These are phyloP conservation scores for Talaromyces ruber DNA, from an alignment of 495 filamentous ascomycete genomes.

Conservation along the genomic window DNA sequence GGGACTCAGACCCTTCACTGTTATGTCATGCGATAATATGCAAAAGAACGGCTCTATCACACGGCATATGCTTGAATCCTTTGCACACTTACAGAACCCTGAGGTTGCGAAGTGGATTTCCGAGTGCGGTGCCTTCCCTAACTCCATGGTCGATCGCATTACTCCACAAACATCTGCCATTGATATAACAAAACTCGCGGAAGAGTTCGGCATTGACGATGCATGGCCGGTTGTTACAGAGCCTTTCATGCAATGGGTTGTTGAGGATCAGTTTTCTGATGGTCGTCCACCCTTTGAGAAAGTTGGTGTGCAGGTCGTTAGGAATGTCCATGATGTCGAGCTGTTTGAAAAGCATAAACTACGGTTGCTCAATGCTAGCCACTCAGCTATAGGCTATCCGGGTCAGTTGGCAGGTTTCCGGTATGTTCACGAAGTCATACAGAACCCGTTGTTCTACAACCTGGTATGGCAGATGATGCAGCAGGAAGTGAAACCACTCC, in stretches of 20 bases:
- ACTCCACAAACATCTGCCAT: conserved; percentile 33
- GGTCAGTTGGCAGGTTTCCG: conserved; percentile 37
- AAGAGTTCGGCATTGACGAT: conserved; percentile 32
- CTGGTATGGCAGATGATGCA: conserved; percentile 41
- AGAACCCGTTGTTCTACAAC: conserved; percentile 28
- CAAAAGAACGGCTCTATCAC: conserved; percentile 43
- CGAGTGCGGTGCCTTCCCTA: conserved; percentile 34
- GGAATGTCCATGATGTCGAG: conserved; percentile 35
- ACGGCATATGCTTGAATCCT: conserved; percentile 39
- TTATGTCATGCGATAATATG: conserved; percentile 45
- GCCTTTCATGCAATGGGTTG: conserved; percentile 43
- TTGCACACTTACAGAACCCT: conserved; percentile 31
- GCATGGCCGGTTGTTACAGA: conserved; percentile 40
- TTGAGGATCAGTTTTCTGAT: conserved; percentile 39
- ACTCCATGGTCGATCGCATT: conserved; percentile 44
- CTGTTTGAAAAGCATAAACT: conserved; percentile 44
- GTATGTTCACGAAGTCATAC: conserved; percentile 40
- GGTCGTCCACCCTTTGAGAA: conserved; percentile 38
- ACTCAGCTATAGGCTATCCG: conserved; percentile 36
- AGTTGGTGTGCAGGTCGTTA: conserved; percentile 38
- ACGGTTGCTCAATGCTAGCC: conserved; percentile 37
- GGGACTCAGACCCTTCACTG: conserved; percentile 39
- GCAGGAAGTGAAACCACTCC: conserved; percentile 37
- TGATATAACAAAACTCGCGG: conserved; percentile 29
- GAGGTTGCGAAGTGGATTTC: conserved; percentile 35